Evolutionary conservation across 2,329 filamentous ascomycete genomes (phyloP).

Genomic region (Stemphylium lycopersici): DNA sequence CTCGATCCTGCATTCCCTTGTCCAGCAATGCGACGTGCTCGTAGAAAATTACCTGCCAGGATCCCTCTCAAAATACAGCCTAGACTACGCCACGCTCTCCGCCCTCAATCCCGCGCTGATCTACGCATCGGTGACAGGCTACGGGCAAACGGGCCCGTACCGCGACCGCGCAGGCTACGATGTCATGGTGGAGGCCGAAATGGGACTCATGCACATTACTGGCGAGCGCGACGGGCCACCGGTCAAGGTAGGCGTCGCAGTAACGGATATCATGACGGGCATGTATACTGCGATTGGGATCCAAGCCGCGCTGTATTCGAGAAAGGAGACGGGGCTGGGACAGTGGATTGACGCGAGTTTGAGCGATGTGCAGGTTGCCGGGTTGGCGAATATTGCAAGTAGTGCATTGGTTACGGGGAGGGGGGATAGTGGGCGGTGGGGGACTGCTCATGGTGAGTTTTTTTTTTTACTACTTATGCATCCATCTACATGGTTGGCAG

Average conservation of each 20-base stretch:
- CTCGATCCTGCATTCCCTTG: conserved; percentile 82
- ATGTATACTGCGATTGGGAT: conserved; percentile 94
- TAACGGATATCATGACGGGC: conserved; percentile 93
- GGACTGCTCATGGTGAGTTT: conserved; percentile 83
- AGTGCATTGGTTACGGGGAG: conserved; percentile 86
- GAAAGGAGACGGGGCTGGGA: conserved; percentile 76
- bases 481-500: too few relatives aligned
- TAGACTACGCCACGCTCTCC: conserved; percentile 82
- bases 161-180: conserved; percentile 89
- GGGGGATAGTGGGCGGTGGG: conserved; percentile 88
- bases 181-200: conserved; percentile 98
- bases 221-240: conserved; percentile 85
- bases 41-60: conserved; percentile 97
- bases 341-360: conserved; percentile 91
- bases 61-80: conserved; percentile 81
- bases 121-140: conserved; percentile 95
- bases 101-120: conserved; percentile 84
- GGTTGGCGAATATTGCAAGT: conserved; percentile 88
- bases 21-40: conserved; percentile 82
- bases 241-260: conserved; percentile 97
- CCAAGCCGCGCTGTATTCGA: conserved; percentile 82
- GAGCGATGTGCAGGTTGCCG: conserved; percentile 93
- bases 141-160: conserved; percentile 93
- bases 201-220: conserved; percentile 98
- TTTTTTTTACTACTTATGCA: too few relatives aligned